Conservation (phyloP, 129 eudicot species). For the Escallonia herrerae region DNA sequence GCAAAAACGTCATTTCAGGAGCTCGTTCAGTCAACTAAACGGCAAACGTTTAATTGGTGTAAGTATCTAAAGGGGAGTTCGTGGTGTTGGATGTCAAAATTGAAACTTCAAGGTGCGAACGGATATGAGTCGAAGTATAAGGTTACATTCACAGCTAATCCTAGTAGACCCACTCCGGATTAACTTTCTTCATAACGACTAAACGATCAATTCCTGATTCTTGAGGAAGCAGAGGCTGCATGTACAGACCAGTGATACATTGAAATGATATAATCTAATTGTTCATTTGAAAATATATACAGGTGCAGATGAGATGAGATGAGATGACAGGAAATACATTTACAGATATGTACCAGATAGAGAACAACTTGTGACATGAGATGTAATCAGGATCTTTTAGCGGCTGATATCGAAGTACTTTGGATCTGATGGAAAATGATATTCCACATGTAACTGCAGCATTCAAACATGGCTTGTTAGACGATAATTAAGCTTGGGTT, state of each 20-base stretch:
- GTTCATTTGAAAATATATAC: conserved; percentile 29
- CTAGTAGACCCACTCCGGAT: too few relatives aligned
- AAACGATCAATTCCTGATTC: too few relatives aligned
- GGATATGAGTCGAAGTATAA: too few relatives aligned
- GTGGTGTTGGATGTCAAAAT: too few relatives aligned
- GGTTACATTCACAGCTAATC: too few relatives aligned
- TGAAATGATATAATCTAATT: conserved; percentile 23
- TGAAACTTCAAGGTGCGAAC: too few relatives aligned
- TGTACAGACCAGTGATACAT: conserved; percentile 22
- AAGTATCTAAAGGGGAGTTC: too few relatives aligned
- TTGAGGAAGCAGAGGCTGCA: too few relatives aligned
- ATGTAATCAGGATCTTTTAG: conserved; percentile 26
- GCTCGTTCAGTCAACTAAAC: too few relatives aligned
- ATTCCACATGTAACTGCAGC: conserved; percentile 83
- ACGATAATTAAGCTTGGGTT: background rate
- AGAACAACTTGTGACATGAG: conserved; percentile 5
- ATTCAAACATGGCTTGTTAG: conserved; percentile 16
- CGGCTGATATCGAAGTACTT: conserved; percentile 83
- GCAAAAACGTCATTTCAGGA: too few relatives aligned
- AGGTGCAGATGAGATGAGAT: conserved; percentile 17
- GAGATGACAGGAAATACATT: conserved; percentile 16
- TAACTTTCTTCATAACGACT: too few relatives aligned
- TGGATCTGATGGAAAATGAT: conserved; percentile 85
- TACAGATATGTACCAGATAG: conserved; percentile 11
- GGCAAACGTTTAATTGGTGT: too few relatives aligned